Evolutionary conservation across 139 green algal species (phyloP).

Genomic region (Asterochloris sp.): DNA sequence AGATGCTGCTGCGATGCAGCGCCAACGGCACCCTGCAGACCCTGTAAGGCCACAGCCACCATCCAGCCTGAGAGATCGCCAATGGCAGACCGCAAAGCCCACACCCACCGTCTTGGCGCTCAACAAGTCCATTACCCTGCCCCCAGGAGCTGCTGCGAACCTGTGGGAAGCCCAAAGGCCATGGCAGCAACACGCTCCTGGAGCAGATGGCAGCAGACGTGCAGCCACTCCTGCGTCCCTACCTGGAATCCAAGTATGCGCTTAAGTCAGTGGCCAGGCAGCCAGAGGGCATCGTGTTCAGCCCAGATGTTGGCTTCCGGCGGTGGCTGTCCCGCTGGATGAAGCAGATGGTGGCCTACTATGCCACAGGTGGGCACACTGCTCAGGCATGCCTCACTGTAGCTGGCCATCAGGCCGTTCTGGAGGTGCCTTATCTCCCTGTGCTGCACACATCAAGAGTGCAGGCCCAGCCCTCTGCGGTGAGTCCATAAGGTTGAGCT

Average conservation of each 20-base stretch:
- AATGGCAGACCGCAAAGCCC: too few relatives aligned
- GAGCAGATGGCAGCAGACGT: conserved; percentile 47
- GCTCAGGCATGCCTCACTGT: too few relatives aligned
- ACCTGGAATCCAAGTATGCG: conserved; percentile 47
- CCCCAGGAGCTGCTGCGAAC: conserved; percentile 36
- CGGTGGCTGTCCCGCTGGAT: conserved; percentile 79
- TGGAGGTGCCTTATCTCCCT: too few relatives aligned
- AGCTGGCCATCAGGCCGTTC: too few relatives aligned
- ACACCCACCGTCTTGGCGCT: too few relatives aligned
- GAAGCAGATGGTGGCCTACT: conserved; percentile 44
- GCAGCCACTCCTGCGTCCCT: conserved; percentile 43
- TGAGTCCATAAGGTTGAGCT: too few relatives aligned
- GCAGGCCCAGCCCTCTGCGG: too few relatives aligned
- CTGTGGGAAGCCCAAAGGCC: conserved; percentile 21
- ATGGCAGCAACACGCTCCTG: conserved; percentile 51
- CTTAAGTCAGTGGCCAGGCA: neutral
- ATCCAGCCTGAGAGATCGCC: too few relatives aligned
- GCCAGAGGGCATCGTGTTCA: conserved; percentile 19
- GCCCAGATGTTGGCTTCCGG: conserved; percentile 45
- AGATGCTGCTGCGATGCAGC: too few relatives aligned
- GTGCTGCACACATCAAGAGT: too few relatives aligned
- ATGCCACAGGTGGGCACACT: conserved; percentile 18
- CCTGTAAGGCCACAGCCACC: too few relatives aligned
- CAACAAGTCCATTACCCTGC: neutral
- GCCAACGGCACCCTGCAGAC: too few relatives aligned